These are phyloP conservation scores for Protostelium mycophagum DNA, from an alignment of 78 protist genomes.

Conservation along the genomic window DNA sequence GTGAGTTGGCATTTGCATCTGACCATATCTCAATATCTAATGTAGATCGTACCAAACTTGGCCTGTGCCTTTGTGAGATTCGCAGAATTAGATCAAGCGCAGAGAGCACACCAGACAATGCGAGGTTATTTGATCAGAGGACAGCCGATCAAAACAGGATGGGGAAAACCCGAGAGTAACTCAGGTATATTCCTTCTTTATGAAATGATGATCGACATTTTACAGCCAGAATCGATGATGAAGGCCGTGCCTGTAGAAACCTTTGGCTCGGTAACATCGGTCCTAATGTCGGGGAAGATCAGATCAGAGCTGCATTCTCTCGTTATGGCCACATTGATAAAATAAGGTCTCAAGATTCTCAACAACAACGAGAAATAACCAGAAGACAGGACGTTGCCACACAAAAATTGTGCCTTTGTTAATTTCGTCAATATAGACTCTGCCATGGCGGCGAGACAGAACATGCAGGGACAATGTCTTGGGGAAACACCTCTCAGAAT, in stretches of 20 bases:
- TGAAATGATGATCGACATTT: too few relatives aligned
- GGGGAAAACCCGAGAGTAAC: conserved; percentile 22
- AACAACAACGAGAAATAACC: too few relatives aligned
- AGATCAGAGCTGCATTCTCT: conserved; percentile 19
- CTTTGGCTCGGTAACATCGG: conserved; percentile 57
- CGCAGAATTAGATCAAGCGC: conserved; percentile 29
- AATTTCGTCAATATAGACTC: conserved; percentile 16
- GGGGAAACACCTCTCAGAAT: conserved; percentile 23
- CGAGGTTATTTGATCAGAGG: conserved; percentile 21
- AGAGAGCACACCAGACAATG: conserved; percentile 29
- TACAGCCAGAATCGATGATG: too few relatives aligned
- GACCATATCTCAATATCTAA: not conserved
- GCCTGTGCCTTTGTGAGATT: conserved; percentile 30
- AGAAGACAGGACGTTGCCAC: conserved; percentile 10
- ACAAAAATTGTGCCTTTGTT: conserved; percentile 52
- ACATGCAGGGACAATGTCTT: conserved; percentile 19
- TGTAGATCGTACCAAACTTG: conserved; percentile 8
- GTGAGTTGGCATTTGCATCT: not conserved
- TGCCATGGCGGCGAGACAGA: conserved; percentile 19
- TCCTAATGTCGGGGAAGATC: conserved; percentile 11
- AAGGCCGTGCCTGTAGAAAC: conserved; percentile 30
- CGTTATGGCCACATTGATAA: conserved; percentile 26
- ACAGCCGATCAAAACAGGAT: conserved; percentile 27
- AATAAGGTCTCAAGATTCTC: too few relatives aligned
- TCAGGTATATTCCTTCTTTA: too few relatives aligned